phyloP scores from a whole-genome alignment of 345 rosid species.

The Sonneratia alba region DNA sequence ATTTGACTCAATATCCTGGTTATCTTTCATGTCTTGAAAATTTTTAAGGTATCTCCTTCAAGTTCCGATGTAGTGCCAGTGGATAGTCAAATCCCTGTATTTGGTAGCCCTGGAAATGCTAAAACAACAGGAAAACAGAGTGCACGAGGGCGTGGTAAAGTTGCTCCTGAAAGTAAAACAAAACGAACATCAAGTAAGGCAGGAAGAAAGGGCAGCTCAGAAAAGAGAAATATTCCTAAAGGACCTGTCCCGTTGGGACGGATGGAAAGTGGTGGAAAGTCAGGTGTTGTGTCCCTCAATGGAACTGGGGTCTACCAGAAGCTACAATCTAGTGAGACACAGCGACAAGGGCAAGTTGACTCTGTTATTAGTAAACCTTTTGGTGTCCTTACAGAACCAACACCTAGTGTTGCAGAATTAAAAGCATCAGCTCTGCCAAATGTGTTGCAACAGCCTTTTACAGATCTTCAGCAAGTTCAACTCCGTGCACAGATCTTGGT shows the following conservation, averaged over 20 bases:
- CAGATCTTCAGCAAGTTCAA: slow-evolving; percentile 95
- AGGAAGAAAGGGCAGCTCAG: slow-evolving; percentile 48
- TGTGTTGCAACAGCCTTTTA: slow-evolving; percentile 80
- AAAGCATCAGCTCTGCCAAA: slow-evolving; percentile 42
- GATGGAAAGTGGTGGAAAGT: slow-evolving; percentile 41
- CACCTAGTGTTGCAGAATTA: slow-evolving; percentile 59
- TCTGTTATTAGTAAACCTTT: slow-evolving; percentile 34
- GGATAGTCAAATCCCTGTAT: slow-evolving; percentile 30
- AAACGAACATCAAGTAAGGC: slow-evolving; percentile 56
- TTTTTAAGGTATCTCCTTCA: slow-evolving; percentile 47
- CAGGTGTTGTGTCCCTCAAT: slow-evolving; percentile 27
- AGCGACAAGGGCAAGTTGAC: slow-evolving; percentile 38
- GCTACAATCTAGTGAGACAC: slow-evolving; percentile 53
- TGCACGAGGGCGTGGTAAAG: slow-evolving; percentile 33
- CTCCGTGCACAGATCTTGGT: slow-evolving; percentile 98
- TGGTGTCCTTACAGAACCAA: slow-evolving; percentile 36
- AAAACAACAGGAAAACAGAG: slow-evolving; percentile 25
- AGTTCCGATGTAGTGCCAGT: slow-evolving; percentile 33
- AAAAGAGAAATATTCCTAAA: slow-evolving; percentile 40
- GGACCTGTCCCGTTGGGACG: slow-evolving; percentile 29
- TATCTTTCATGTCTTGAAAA: slow-evolving; percentile 27
- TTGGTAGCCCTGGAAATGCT: slow-evolving; percentile 25
- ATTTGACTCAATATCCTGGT: background rate
- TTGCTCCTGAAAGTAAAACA: slow-evolving; percentile 58
- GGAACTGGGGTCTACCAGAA: slow-evolving; percentile 36